Evolutionary conservation across 306 rosid species (phyloP).

Genomic region (Gastrolobium bilobum): DNA sequence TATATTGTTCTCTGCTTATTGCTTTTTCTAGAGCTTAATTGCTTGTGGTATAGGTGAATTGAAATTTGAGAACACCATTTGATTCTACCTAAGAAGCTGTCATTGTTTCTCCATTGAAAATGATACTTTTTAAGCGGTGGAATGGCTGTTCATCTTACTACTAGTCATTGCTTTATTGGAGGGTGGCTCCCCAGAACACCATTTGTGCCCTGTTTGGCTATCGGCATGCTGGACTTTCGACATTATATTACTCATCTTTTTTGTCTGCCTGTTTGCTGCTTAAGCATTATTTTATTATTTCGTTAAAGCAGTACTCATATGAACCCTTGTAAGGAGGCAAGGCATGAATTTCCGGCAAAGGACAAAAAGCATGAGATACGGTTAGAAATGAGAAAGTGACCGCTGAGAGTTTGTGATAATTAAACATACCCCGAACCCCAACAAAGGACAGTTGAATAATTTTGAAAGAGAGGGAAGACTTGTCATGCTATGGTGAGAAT

Average conservation of each 20-base stretch:
- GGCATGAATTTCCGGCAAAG: slow-evolving; percentile 73
- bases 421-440: slow-evolving; percentile 41
- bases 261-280: slow-evolving; percentile 42
- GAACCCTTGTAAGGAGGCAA: slow-evolving; percentile 72
- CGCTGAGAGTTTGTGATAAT: slow-evolving; percentile 40
- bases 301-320: slow-evolving; percentile 49
- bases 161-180: slow-evolving; percentile 15
- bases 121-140: slow-evolving; percentile 41
- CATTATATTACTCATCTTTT: slow-evolving; percentile 34
- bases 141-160: slow-evolving; percentile 29
- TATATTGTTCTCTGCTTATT: slow-evolving; percentile 2
- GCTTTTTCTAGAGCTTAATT: slow-evolving; percentile 7
- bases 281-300: slow-evolving; percentile 52
- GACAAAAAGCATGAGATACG: slow-evolving; percentile 72
- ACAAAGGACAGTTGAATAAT: slow-evolving; percentile 37
- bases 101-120: slow-evolving; percentile 37
- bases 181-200: neutral
- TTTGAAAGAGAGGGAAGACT: slow-evolving; percentile 43
- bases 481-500: slow-evolving; percentile 55
- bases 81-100: slow-evolving; percentile 13
- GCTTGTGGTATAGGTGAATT: neutral
- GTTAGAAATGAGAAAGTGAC: slow-evolving; percentile 66
- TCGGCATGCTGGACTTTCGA: slow-evolving; percentile 35
- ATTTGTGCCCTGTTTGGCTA: slow-evolving; percentile 41
- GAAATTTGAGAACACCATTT: neutral